phyloP scores from a whole-genome alignment of 139 green algal species.

The Tetraselmis striata region DNA sequence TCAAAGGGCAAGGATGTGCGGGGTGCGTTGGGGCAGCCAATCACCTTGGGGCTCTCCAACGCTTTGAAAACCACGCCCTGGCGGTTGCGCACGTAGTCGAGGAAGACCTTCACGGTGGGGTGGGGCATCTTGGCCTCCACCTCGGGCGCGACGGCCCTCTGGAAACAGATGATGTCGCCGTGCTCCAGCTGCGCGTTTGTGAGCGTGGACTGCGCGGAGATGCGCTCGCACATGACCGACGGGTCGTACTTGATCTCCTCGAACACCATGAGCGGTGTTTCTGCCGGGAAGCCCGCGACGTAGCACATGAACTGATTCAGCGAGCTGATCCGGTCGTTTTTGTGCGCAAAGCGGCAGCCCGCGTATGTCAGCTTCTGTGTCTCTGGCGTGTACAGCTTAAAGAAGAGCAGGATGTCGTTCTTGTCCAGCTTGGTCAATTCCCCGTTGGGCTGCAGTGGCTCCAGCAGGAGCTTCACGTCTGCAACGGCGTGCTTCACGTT shows the following conservation, averaged over 20 bases:
- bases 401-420: conserved; percentile 72
- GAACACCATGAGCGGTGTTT: conserved; percentile 29
- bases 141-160: conserved; percentile 37
- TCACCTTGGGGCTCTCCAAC: conserved; percentile 39
- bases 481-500: conserved; percentile 36
- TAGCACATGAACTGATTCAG: conserved; percentile 37
- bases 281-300: conserved; percentile 30
- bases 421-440: conserved; percentile 12
- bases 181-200: conserved; percentile 57
- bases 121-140: conserved; percentile 10
- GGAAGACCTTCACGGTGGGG: conserved; percentile 48
- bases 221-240: conserved; percentile 59
- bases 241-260: conserved; percentile 94
- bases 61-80: conserved; percentile 58
- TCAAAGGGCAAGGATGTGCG: background rate
- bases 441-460: conserved; percentile 30
- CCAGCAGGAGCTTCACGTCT: conserved; percentile 75
- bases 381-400: conserved; percentile 82
- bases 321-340: background rate
- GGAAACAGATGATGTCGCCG: conserved; percentile 84
- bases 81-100: conserved; percentile 62
- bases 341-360: conserved; percentile 32
- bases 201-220: conserved; percentile 26
- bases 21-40: background rate
- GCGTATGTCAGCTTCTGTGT: conserved; percentile 33